Conservation (phyloP, 345 rosid species). For the Crucihimalaya himalaica region DNA sequence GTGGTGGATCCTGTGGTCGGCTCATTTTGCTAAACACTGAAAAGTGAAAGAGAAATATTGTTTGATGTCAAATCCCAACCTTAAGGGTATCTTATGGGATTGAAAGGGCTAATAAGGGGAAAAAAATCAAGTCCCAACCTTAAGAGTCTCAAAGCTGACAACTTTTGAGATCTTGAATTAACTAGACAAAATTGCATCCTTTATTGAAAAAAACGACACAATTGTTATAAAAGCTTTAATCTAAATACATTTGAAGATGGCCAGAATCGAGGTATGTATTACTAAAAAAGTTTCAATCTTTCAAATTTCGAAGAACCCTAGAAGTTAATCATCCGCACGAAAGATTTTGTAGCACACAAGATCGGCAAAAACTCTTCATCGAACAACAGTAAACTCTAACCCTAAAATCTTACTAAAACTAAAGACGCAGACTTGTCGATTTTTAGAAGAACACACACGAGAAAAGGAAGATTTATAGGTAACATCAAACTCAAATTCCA, state of each 20-base stretch:
- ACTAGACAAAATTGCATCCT: neutral
- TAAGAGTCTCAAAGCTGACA: conserved; percentile 19
- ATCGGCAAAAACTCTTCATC: conserved; percentile 16
- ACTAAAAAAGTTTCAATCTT: neutral
- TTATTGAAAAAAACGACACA: neutral
- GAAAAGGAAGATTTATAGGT: neutral
- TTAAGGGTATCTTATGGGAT: neutral
- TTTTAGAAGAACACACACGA: conserved; percentile 4
- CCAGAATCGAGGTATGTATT: neutral
- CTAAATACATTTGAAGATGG: conserved; percentile 3
- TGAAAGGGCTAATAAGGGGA: neutral
- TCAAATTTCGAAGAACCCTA: neutral
- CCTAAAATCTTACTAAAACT: conserved; percentile 14
- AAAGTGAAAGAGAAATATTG: conserved; percentile 3
- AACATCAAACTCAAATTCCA: neutral
- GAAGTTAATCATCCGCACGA: neutral
- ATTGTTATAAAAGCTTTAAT: neutral
- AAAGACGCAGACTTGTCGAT: neutral
- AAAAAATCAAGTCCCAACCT: neutral
- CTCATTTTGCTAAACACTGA: conserved; percentile 55
- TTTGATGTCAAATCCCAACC: neutral
- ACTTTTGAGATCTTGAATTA: conserved; percentile 16
- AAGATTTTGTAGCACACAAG: neutral
- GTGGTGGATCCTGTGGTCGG: conserved; percentile 70
- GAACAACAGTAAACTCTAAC: conserved; percentile 1